Evolutionary conservation across 768 basidiomycete genomes (phyloP), one percentile per base, ranked within the genome.

Genomic region (Cyathus striatus): DNA sequence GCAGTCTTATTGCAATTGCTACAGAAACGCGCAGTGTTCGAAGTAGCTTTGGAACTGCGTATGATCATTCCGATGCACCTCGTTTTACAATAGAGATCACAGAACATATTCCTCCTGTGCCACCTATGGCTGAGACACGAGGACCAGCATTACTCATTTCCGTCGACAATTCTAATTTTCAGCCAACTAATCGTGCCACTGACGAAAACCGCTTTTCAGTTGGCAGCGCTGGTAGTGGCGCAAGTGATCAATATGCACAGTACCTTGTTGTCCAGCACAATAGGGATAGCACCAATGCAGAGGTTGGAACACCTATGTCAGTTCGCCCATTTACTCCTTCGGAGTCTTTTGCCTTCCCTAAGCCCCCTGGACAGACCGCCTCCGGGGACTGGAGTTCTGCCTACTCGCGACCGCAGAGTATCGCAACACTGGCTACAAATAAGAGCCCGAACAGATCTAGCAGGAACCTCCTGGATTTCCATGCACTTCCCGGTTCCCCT

Each of bases 331-430:
- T 82, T 64, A 77, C 81, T 0, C 78, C 80, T 9, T 75, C 76
- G 14, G 83, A 86, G 55, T 74, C 76, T 4, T 86, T 82, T 60
- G 60, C 78, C 6, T 86, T 86, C 67, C 84, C 83, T 2, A 75
- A 75, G 42, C 83, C 84, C 2, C 81, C 80, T 3, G 50, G 62
- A 44, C 53, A 55, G 34, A 36, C 16, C 30, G 20, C 14, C 7
- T 35, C 30, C 2, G 48, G 51, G 22, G 54, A 57, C 14, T 48
- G 52, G 47, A 46, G 27, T 34, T 51, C 54, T 12, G 52, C 43
- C 3, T 32, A 43, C 20, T 59, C 51, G 14, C 49, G 58, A 10
- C 57, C 57, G 2, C 34, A 44, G 34, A 62, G 58, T 46, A 43
- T 48, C 21, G 41, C 41, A 10, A 56, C 48, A 5, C 33, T 42